Conservation (phyloP, 805 yeast species). For the Teunomyces stri region DNA sequence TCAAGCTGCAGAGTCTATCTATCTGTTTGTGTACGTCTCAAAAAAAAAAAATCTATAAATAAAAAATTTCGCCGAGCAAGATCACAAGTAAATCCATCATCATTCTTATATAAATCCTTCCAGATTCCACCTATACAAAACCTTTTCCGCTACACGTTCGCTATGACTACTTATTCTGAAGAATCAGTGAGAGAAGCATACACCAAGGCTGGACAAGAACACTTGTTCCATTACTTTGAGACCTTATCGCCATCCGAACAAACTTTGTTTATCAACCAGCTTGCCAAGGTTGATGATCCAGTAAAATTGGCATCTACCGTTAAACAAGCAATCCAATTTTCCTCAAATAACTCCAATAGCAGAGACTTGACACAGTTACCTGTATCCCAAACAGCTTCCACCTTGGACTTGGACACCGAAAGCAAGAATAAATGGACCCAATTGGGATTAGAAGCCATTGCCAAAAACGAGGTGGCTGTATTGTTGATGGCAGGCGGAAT, state of each 20-base stretch:
- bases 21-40: slow-evolving; percentile 4
- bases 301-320: slow-evolving; percentile 39
- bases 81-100: background rate
- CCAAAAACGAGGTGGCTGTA: slow-evolving; percentile 77
- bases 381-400: slow-evolving; percentile 40
- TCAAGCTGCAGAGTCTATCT: too few species aligned
- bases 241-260: slow-evolving; percentile 33
- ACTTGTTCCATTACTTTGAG: slow-evolving; percentile 50
- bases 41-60: slow-evolving; percentile 1
- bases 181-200: slow-evolving; percentile 25
- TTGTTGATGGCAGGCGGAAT: slow-evolving; percentile 98
- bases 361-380: slow-evolving; percentile 52
- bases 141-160: background rate
- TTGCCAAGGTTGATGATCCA: slow-evolving; percentile 43
- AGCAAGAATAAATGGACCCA: slow-evolving; percentile 38
- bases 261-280: slow-evolving; percentile 36
- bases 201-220: slow-evolving; percentile 50
- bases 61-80: background rate
- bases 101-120: background rate
- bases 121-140: background rate
- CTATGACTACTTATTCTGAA: slow-evolving; percentile 10
- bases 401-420: slow-evolving; percentile 40
- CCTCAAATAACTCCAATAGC: slow-evolving; percentile 19
- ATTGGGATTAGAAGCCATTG: slow-evolving; percentile 67
- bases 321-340: slow-evolving; percentile 44